phyloP scores from a whole-genome alignment of 495 filamentous ascomycete species.

The Hypoxylon perforatum region DNA sequence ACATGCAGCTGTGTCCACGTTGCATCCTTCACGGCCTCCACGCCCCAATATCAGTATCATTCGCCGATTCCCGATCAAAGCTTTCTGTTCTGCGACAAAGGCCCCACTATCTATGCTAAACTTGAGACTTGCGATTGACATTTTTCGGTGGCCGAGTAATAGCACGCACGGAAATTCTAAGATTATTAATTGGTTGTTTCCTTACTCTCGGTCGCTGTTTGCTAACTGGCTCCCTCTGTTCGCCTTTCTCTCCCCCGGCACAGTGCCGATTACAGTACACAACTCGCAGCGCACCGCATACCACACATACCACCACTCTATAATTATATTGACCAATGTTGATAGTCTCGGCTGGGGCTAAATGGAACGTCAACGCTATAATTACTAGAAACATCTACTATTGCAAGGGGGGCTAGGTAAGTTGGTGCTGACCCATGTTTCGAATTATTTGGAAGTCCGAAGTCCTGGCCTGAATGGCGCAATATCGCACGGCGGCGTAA shows the following conservation, averaged over 20 bases:
- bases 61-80: conserved; percentile 21
- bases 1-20: conserved; percentile 30
- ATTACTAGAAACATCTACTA: conserved; percentile 35
- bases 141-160: conserved; percentile 3
- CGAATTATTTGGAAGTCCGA: conserved; percentile 2
- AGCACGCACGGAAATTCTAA: too few relatives aligned
- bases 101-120: conserved; percentile 19
- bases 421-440: conserved; percentile 30
- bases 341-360: conserved; percentile 36
- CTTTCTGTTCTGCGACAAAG: conserved; percentile 18
- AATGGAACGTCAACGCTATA: conserved; percentile 37
- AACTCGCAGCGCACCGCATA: too few relatives aligned
- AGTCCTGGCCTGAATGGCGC: too few relatives aligned
- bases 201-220: too few relatives aligned
- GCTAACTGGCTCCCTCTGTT: conserved; percentile 1
- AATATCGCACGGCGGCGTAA: too few relatives aligned
- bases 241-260: too few relatives aligned
- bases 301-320: neutral
- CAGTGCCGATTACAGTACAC: neutral
- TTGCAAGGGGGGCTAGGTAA: conserved; percentile 21
- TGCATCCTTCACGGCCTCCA: conserved; percentile 31
- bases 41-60: conserved; percentile 24
- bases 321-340: conserved; percentile 26
- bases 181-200: too few relatives aligned
- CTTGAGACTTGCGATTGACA: conserved; percentile 23